phyloP scores from a whole-genome alignment of 108 stramenopile species.

The Thalassiosira profunda region DNA sequence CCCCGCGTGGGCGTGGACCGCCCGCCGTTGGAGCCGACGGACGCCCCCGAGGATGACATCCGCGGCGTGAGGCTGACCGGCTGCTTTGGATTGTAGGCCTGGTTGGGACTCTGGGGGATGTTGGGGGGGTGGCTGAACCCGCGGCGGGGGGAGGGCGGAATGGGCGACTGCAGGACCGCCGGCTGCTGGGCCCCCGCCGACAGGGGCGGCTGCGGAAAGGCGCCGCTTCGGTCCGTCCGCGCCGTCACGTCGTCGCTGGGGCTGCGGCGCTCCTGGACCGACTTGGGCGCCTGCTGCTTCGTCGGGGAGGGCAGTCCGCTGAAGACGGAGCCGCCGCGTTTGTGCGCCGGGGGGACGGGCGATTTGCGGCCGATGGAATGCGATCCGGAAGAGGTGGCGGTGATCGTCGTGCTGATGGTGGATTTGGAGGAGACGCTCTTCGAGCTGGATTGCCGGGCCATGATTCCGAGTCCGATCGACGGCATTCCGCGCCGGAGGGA shows the following conservation, averaged over 20 bases:
- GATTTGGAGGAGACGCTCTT: conserved; percentile 6
- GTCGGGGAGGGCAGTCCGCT: too few species aligned
- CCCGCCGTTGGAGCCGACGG: neutral
- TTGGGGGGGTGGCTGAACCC: conserved; percentile 1
- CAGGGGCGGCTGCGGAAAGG: conserved; percentile 21
- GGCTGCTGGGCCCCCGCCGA: too few species aligned
- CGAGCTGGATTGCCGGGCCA: too few species aligned
- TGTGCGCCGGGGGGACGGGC: neutral
- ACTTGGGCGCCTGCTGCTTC: neutral
- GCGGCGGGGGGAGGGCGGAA: neutral
- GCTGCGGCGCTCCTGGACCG: neutral
- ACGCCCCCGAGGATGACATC: neutral
- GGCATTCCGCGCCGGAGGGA: too few species aligned
- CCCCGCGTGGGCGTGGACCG: neutral
- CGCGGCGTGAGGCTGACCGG: neutral
- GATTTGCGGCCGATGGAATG: neutral
- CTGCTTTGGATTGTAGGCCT: neutral
- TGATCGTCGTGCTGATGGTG: neutral
- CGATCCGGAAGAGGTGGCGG: neutral
- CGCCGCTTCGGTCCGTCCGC: conserved; percentile 21
- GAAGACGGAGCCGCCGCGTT: too few species aligned
- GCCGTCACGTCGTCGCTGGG: neutral
- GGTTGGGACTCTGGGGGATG: neutral
- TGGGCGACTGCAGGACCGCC: neutral
- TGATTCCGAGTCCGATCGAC: too few species aligned